phyloP scores from a whole-genome alignment of 2,329 filamentous ascomycete genomes.

The Ascochyta rabiei region DNA sequence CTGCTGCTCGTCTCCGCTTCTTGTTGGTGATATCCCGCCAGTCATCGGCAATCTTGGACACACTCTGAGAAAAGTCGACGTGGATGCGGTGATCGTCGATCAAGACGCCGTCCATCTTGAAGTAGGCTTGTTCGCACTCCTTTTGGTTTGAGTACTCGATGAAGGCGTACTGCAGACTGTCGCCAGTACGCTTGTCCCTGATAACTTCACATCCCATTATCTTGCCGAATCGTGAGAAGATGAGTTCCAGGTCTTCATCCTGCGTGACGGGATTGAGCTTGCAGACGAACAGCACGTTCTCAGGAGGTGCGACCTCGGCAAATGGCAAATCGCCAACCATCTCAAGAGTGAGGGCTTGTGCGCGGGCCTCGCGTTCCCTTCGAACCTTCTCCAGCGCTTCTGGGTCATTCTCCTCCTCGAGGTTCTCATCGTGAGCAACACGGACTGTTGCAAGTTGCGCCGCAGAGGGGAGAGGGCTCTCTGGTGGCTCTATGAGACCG shows the following conservation, averaged over 20 bases:
- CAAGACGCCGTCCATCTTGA: conserved; percentile 97
- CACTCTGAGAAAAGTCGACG: conserved; percentile 97
- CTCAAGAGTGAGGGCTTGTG: conserved; percentile 92
- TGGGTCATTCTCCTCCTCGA: conserved; percentile 80
- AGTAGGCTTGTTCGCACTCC: conserved; percentile 92
- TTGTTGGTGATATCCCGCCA: conserved; percentile 87
- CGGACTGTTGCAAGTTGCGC: conserved; percentile 89
- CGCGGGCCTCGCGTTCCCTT: conserved; percentile 86
- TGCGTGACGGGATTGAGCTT: conserved; percentile 97
- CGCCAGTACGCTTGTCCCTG: conserved; percentile 88
- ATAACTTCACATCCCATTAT: conserved; percentile 97
- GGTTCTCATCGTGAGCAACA: conserved; percentile 85
- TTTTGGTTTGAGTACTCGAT: conserved; percentile 95
- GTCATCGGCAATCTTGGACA: conserved; percentile 80
- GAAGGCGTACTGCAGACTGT: conserved; percentile 96
- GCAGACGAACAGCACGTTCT: conserved; percentile 98
- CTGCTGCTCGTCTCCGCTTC: conserved; percentile 69
- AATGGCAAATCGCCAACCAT: conserved; percentile 98
- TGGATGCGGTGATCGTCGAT: conserved; percentile 98
- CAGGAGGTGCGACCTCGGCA: conserved; percentile 94
- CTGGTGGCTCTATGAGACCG: conserved; percentile 75
- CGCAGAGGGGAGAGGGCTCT: conserved; percentile 80
- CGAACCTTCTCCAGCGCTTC: conserved; percentile 79
- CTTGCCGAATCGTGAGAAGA: conserved; percentile 95
- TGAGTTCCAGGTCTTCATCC: conserved; percentile 91